phyloP scores from a whole-genome alignment of 345 rosid species.

The Hypericum androsaemum region DNA sequence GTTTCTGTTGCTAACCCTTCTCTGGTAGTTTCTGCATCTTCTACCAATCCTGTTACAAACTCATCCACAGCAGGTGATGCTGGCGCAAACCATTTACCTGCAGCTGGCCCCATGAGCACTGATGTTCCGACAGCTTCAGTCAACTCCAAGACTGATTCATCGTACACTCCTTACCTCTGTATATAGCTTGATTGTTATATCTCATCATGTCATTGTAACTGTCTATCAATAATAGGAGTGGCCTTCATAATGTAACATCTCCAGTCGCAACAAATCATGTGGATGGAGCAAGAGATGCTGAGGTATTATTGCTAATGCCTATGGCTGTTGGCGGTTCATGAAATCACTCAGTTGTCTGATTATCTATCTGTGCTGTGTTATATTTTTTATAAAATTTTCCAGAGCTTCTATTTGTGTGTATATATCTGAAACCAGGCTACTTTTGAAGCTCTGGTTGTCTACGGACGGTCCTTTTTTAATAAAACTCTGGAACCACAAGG shows the following conservation, averaged over 20 bases:
- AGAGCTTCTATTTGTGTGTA: no score
- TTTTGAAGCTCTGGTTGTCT: no score
- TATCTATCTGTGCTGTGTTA: background rate
- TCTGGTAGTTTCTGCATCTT: slow-evolving; percentile 36
- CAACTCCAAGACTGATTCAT: slow-evolving; percentile 32
- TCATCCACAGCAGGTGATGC: slow-evolving; percentile 19
- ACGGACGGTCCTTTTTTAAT: no score
- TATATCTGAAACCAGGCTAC: no score
- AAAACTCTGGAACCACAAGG: no score
- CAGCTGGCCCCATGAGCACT: slow-evolving; percentile 29
- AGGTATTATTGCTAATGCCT: slow-evolving; percentile 33
- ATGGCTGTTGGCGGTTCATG: slow-evolving; percentile 8
- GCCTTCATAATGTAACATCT: slow-evolving; percentile 29
- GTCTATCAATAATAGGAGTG: slow-evolving; percentile 23
- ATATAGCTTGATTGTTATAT: slow-evolving; percentile 9
- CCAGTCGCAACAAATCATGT: slow-evolving; percentile 29
- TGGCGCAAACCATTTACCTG: slow-evolving; percentile 23
- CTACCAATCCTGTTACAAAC: slow-evolving; percentile 29
- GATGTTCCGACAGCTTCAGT: slow-evolving; percentile 20
- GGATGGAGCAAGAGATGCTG: slow-evolving; percentile 47
- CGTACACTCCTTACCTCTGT: slow-evolving; percentile 28
- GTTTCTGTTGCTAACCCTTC: slow-evolving; percentile 31
- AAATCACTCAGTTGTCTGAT: background rate
- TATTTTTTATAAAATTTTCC: no score
- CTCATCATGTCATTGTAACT: background rate